phyloP scores from a whole-genome alignment of 2,329 filamentous ascomycete species.

The Helminthosporium solani region DNA sequence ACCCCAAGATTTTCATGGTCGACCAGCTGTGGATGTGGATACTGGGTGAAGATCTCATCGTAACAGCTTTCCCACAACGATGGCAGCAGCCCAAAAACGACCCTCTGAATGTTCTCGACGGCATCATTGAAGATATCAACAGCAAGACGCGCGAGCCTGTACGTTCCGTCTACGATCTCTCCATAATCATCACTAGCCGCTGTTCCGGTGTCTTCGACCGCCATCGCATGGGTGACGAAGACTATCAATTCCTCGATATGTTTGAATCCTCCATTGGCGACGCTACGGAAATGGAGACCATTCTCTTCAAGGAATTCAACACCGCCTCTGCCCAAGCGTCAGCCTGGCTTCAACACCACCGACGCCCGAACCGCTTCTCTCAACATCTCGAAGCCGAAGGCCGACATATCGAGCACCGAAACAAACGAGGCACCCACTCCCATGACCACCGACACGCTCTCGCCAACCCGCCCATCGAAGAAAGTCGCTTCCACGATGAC shows the following conservation, averaged over 20 bases:
- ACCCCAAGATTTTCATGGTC: constrained; percentile 66
- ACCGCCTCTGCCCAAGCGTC: constrained; percentile 59
- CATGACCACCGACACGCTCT: constrained; percentile 33
- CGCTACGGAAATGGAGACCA: constrained; percentile 52
- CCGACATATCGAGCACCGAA: constrained; percentile 34
- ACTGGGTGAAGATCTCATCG: constrained; percentile 58
- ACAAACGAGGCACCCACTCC: constrained; percentile 25
- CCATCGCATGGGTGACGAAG: constrained; percentile 58
- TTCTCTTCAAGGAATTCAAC: constrained; percentile 63
- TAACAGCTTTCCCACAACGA: constrained; percentile 60
- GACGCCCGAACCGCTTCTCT: constrained; percentile 44
- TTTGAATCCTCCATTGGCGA: constrained; percentile 64
- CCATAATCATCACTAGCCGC: constrained; percentile 60
- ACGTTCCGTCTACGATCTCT: constrained; percentile 62
- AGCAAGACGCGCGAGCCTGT: constrained; percentile 63
- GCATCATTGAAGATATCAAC: constrained; percentile 65
- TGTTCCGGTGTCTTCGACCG: constrained; percentile 63
- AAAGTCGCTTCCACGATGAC: constrained; percentile 37
- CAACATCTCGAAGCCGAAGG: constrained; percentile 38
- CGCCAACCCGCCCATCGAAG: constrained; percentile 21
- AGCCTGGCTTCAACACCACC: constrained; percentile 54
- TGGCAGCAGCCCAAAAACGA: constrained; percentile 64
- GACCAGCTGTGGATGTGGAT: constrained; percentile 70
- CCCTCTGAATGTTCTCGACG: constrained; percentile 63
- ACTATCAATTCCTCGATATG: constrained; percentile 67